Evolutionary conservation across 2,329 filamentous ascomycete genomes (phyloP).

Genomic region (Periglandula ipomoeae): DNA sequence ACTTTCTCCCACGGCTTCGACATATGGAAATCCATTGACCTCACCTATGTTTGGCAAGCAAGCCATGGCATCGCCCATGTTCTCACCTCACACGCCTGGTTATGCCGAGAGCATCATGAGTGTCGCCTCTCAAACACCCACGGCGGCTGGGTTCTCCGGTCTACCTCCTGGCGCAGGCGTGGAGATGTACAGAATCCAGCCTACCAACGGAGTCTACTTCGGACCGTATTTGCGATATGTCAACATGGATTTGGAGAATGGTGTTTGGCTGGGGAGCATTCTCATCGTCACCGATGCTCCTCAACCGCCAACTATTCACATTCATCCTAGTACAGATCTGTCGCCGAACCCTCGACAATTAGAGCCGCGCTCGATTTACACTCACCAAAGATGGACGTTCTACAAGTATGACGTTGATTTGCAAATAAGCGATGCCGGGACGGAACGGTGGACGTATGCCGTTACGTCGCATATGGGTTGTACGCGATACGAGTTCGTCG

Average conservation of each 20-base stretch:
- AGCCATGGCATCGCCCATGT: constrained; percentile 66
- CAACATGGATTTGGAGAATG: constrained; percentile 92
- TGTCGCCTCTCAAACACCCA: constrained; percentile 65
- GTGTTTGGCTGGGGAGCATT: constrained; percentile 88
- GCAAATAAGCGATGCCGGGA: constrained; percentile 74
- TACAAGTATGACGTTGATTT: constrained; percentile 91
- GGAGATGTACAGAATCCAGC: constrained; percentile 86
- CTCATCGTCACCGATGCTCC: constrained; percentile 84
- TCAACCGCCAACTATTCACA: constrained; percentile 91
- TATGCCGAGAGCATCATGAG: constrained; percentile 84
- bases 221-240: constrained; percentile 91
- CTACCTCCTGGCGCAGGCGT: constrained; percentile 84
- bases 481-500: constrained; percentile 95
- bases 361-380: constrained; percentile 70
- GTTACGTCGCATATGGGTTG: constrained; percentile 95
- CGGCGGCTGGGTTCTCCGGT: constrained; percentile 73
- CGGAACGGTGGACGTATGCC: constrained; percentile 92
- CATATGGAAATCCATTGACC: constrained; percentile 63
- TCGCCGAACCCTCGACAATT: constrained; percentile 89
- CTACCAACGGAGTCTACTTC: constrained; percentile 96
- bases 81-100: constrained; percentile 71
- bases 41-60: constrained; percentile 56
- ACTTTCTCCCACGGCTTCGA: constrained; percentile 71
- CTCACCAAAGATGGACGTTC: constrained; percentile 90
- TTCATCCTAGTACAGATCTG: constrained; percentile 81